A percentile compares a stretch with the other conserved stretches of the same genome.
phyloP scores from a whole-genome alignment of 2,329 filamentous ascomycete species.

The Aureobasidium zeae region DNA sequence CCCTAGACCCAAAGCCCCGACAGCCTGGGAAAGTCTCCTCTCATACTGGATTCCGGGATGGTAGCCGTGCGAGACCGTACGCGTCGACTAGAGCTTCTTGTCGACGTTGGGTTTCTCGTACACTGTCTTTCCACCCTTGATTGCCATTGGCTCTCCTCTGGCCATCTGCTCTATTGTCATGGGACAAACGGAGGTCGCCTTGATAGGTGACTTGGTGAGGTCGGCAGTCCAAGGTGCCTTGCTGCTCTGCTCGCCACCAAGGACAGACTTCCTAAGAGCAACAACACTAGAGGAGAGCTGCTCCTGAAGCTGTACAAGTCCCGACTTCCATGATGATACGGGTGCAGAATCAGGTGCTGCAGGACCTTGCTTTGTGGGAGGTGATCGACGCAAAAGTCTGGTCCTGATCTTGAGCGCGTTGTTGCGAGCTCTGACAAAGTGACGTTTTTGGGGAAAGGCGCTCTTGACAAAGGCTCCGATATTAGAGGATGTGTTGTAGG shows the following conservation, averaged over 20 bases:
- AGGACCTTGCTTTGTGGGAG: not conserved
- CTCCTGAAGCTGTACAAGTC: not conserved
- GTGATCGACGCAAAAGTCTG: conserved; percentile 1
- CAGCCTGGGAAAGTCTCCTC: too few relatives aligned
- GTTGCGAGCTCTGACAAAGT: conserved; percentile 10
- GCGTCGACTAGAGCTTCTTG: too few relatives aligned
- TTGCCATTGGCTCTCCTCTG: too few relatives aligned
- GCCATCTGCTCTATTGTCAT: too few relatives aligned
- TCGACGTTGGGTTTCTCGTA: too few relatives aligned
- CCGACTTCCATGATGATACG: not conserved
- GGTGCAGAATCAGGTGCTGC: not conserved
- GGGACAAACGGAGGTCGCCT: too few relatives aligned
- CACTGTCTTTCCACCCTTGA: too few relatives aligned
- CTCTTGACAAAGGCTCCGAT: conserved; percentile 9
- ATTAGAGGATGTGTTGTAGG: conserved; percentile 9
- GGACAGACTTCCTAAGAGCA: not conserved
- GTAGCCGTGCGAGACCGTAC: too few relatives aligned
- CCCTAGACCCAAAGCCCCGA: too few relatives aligned
- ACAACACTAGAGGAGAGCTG: not conserved
- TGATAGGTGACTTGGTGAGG: not conserved
- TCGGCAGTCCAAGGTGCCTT: not conserved
- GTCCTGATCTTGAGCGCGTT: conserved; percentile 13
- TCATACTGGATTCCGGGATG: too few relatives aligned
- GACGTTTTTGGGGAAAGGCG: conserved; percentile 4
- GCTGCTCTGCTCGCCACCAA: conserved; percentile 3